Conservation (phyloP, 73 alveolate species). For the Stentor coeruleus region DNA sequence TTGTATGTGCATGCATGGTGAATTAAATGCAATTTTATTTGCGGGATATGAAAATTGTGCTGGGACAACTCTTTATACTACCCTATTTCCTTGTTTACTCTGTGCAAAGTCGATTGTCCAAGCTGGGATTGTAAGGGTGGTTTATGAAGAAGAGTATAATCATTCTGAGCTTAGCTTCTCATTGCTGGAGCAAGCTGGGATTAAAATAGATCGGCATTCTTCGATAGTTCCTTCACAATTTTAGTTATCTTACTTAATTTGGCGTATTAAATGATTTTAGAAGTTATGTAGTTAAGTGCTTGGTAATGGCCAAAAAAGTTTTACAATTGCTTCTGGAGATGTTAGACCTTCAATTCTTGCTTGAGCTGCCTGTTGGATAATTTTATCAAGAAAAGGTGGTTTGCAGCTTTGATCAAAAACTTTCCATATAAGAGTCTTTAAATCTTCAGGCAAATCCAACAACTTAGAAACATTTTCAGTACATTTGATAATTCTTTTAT, state of each 20-base stretch:
- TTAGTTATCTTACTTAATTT: not conserved
- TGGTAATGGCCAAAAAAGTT: too few relatives aligned
- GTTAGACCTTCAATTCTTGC: too few relatives aligned
- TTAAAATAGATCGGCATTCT: slow-evolving; percentile 27
- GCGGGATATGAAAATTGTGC: slow-evolving; percentile 57
- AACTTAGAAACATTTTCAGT: too few relatives aligned
- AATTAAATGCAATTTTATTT: slow-evolving; percentile 51
- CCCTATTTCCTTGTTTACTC: slow-evolving; percentile 59
- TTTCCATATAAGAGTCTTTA: too few relatives aligned
- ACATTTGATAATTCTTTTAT: too few relatives aligned
- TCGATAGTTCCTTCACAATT: not conserved
- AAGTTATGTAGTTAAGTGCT: too few relatives aligned
- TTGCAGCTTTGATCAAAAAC: too few relatives aligned
- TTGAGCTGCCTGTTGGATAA: too few relatives aligned
- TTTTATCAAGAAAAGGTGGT: too few relatives aligned
- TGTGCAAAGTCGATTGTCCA: slow-evolving; percentile 60
- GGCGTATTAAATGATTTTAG: too few relatives aligned
- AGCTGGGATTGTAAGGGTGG: slow-evolving; percentile 56
- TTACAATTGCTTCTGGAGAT: too few relatives aligned
- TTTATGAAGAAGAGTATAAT: slow-evolving; percentile 45
- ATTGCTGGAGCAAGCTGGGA: slow-evolving; percentile 37
- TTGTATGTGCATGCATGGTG: slow-evolving; percentile 74
- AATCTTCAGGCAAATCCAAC: too few relatives aligned
- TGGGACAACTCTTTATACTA: slow-evolving; percentile 52
- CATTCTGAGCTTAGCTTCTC: slow-evolving; percentile 36